A percentile compares a stretch with the other conserved stretches of the same genome.
Evolutionary conservation across 106 monocot species (phyloP).

Genomic region (Dendrobium nobile): DNA sequence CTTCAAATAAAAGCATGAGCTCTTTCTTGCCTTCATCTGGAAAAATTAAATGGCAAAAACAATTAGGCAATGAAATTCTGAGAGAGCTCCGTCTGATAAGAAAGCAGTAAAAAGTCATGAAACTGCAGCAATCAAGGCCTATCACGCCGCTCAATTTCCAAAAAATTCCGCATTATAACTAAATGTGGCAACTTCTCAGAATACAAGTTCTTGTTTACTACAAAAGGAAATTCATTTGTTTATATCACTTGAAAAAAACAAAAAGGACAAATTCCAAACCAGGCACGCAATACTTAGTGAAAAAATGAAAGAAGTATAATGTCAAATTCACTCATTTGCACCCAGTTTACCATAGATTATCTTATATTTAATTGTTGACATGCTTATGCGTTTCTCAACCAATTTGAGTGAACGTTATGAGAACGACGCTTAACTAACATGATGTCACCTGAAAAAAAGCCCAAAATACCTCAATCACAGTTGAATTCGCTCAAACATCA

Average conservation of each 20-base stretch:
- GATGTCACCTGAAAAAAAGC: no score
- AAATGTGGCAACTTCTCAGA: neutral
- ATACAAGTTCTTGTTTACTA: neutral
- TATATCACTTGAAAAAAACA: neutral
- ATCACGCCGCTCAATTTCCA: neutral
- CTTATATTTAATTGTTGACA: neutral
- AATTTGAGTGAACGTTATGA: no score
- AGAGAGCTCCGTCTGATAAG: neutral
- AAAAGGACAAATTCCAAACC: neutral
- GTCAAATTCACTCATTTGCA: neutral
- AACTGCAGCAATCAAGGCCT: neutral
- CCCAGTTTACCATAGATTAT: neutral
- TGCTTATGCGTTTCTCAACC: no score
- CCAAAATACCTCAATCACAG: no score
- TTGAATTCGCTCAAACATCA: no score
- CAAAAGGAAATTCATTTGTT: neutral
- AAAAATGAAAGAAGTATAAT: neutral
- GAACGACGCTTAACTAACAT: no score
- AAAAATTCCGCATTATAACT: neutral
- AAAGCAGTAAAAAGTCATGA: neutral
- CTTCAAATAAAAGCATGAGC: constrained; percentile 49
- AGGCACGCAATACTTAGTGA: neutral
- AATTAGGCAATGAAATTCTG: neutral
- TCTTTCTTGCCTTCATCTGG: constrained; percentile 55
- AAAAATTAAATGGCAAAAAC: neutral